Evolutionary conservation across 805 yeast genomes (phyloP).

Genomic region (Teunomyces lycoperdinae): DNA sequence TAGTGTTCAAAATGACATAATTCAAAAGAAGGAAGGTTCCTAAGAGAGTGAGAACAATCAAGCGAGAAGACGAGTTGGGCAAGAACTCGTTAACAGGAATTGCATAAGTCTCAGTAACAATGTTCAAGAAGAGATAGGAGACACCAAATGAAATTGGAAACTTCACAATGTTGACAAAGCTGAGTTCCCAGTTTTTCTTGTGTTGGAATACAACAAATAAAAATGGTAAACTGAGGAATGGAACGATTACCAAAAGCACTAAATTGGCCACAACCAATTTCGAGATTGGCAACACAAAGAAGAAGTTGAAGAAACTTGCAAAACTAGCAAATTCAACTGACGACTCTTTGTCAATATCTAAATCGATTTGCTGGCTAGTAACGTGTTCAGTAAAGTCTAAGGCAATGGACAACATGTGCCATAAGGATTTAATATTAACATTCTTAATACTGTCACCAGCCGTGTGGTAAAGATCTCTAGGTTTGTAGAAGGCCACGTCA

Average conservation of each 20-base stretch:
- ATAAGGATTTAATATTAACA: conserved; percentile 63
- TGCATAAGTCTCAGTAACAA: conserved; percentile 18
- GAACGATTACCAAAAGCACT: conserved; percentile 50
- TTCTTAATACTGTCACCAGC: conserved; percentile 63
- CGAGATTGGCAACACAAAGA: conserved; percentile 54
- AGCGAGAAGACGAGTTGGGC: conserved; percentile 38
- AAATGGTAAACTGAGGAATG: conserved; percentile 49
- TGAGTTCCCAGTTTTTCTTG: conserved; percentile 45
- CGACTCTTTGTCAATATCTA: conserved; percentile 19
- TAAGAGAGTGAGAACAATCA: conserved; percentile 39
- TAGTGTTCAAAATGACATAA: conserved; percentile 51
- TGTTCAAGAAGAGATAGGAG: conserved; percentile 36
- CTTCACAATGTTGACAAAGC: conserved; percentile 44
- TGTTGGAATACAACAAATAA: conserved; percentile 45
- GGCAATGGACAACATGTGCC: conserved; percentile 80
- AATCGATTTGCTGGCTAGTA: conserved; percentile 27
- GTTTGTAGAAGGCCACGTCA: conserved; percentile 86
- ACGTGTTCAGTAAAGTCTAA: conserved; percentile 55
- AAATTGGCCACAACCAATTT: conserved; percentile 52
- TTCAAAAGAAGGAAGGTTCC: conserved; percentile 52
- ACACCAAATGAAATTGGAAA: conserved; percentile 56
- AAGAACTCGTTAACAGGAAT: conserved; percentile 26
- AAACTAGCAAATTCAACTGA: conserved; percentile 48
- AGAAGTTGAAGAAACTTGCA: conserved; percentile 61
- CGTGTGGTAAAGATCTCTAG: conserved; percentile 84